Evolutionary conservation across 345 rosid species (phyloP).

Genomic region (Brassica incana): DNA sequence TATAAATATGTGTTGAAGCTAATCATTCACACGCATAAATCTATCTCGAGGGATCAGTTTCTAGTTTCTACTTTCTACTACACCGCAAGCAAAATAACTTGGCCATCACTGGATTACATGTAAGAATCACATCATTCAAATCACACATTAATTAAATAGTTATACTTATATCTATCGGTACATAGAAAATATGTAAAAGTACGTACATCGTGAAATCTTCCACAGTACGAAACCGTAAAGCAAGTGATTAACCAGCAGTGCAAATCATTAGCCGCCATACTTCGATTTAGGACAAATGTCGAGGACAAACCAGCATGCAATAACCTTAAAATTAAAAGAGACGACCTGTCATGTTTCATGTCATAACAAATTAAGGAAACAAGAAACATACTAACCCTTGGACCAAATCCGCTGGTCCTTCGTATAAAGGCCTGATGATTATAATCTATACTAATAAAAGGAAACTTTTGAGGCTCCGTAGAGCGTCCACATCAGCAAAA

Average conservation of each 20-base stretch:
- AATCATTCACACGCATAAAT: background rate
- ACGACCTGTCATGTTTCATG: slow-evolving; percentile 23
- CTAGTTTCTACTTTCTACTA: background rate
- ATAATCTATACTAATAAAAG: too few relatives aligned
- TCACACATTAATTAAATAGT: background rate
- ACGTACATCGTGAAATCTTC: slow-evolving; percentile 24
- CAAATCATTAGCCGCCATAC: slow-evolving; percentile 29
- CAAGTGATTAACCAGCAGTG: slow-evolving; percentile 31
- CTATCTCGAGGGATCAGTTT: background rate
- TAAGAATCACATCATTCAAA: slow-evolving; percentile 32
- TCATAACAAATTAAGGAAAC: background rate
- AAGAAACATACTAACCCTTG: slow-evolving; percentile 32
- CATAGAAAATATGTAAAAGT: slow-evolving; percentile 7
- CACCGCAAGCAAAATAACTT: background rate
- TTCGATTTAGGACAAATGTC: slow-evolving; percentile 16
- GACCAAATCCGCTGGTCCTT: slow-evolving; percentile 35
- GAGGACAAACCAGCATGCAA: slow-evolving; percentile 22
- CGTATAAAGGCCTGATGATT: background rate
- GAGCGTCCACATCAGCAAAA: too few relatives aligned
- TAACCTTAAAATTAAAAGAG: slow-evolving; percentile 27
- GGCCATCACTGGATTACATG: slow-evolving; percentile 7
- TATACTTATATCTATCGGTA: slow-evolving; percentile 21
- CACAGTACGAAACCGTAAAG: slow-evolving; percentile 10
- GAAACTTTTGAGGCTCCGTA: too few relatives aligned
- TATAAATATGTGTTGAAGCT: background rate